Evolutionary conservation across 768 basidiomycete species (phyloP).

Genomic region (Sporobolomyces phaffii): DNA sequence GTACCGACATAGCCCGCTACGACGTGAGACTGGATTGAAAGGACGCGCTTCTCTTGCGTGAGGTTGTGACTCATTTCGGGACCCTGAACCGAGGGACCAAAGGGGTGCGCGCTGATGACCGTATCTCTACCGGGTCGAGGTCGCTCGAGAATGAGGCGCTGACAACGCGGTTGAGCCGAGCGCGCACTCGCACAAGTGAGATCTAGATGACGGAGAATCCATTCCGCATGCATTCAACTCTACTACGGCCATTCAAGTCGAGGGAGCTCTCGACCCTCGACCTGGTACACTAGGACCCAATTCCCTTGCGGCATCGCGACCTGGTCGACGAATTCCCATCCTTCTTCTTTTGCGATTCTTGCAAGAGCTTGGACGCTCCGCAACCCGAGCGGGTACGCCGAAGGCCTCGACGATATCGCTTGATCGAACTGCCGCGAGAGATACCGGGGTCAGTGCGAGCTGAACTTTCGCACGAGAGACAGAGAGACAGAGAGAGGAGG

Average conservation of each 20-base stretch:
- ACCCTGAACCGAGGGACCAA: too few species aligned
- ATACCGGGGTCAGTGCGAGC: not conserved
- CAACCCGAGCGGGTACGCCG: slow-evolving; percentile 14
- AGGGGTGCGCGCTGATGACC: too few species aligned
- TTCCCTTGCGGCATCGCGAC: slow-evolving; percentile 20
- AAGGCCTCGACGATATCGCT: slow-evolving; percentile 7
- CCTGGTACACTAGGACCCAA: slow-evolving; percentile 20
- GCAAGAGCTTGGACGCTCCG: slow-evolving; percentile 21
- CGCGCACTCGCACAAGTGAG: too few species aligned
- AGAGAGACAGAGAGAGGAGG: not conserved
- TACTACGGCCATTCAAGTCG: not conserved
- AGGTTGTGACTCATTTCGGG: slow-evolving; percentile 12
- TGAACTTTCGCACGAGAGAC: not conserved
- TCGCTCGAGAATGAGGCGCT: too few species aligned
- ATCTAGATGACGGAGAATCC: too few species aligned
- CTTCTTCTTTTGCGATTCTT: not conserved
- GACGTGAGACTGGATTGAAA: slow-evolving; percentile 91
- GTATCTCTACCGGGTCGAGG: too few species aligned
- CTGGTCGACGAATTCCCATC: slow-evolving; percentile 14
- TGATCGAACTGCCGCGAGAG: slow-evolving; percentile 17
- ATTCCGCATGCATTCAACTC: too few species aligned
- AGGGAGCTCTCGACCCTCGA: not conserved
- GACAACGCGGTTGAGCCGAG: too few species aligned
- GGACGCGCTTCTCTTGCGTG: slow-evolving; percentile 52
- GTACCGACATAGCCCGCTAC: slow-evolving; percentile 88